phyloP scores from a whole-genome alignment of 2,329 filamentous ascomycete genomes.

The Penicillium sp. region DNA sequence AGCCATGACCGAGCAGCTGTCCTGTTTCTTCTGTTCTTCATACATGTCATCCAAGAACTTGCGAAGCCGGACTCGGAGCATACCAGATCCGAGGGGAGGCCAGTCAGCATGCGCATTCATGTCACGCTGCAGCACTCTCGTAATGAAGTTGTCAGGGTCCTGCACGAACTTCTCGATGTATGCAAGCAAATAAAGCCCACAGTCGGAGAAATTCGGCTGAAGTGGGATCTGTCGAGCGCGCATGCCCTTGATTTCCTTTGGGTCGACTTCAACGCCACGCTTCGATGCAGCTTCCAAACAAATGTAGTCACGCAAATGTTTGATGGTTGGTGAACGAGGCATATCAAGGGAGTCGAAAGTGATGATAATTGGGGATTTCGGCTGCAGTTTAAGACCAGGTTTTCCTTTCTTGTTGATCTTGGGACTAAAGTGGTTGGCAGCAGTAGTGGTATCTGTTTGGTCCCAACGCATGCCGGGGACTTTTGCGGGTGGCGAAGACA shows the following conservation, averaged over 20 bases:
- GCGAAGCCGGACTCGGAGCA: conserved; percentile 67
- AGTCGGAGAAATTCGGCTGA: conserved; percentile 85
- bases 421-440: conserved; percentile 2
- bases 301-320: conserved; percentile 73
- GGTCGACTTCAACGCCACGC: conserved; percentile 48
- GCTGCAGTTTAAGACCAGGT: conserved; percentile 44
- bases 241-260: conserved; percentile 55
- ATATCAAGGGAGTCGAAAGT: conserved; percentile 82
- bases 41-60: conserved; percentile 65
- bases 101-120: conserved; percentile 59
- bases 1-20: conserved; percentile 35
- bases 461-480: neutral
- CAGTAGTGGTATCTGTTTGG: neutral
- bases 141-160: conserved; percentile 69
- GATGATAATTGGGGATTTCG: conserved; percentile 68
- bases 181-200: conserved; percentile 80
- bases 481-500: neutral
- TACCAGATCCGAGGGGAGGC: conserved; percentile 53
- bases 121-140: conserved; percentile 64
- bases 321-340: conserved; percentile 64
- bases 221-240: conserved; percentile 73
- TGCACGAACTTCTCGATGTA: conserved; percentile 82
- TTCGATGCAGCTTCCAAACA: conserved; percentile 69
- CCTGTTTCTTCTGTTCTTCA: conserved; percentile 51
- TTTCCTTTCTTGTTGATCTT: conserved; percentile 30